Evolutionary conservation across 768 basidiomycete genomes (phyloP), one percentile per base, ranked within the genome.

Genomic region (Phylloporus arenicola): DNA sequence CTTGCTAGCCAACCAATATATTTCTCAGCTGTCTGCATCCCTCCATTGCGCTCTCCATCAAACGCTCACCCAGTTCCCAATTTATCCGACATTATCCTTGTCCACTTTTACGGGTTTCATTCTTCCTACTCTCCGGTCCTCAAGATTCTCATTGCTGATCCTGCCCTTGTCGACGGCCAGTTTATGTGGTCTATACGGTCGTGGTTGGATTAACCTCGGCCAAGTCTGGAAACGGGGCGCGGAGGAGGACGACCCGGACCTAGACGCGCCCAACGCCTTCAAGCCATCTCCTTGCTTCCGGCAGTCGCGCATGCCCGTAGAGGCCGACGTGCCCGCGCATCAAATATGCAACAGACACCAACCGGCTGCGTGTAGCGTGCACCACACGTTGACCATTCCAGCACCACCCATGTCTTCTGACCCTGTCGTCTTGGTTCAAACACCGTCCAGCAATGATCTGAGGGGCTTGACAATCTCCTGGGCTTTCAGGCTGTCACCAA

Each of bases 21-120:
- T 88, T 52, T 64, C 73, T 43, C 82, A 76, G 52, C 71, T 97
- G 24, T 82, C 79, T 3, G 71, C 76, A 25, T 89, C 91, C 0
- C 74, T 99, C 27, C 27, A 81, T 98, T 56, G 84, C 86, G 2
- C 69, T 92, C 41, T 90, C 91, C 4, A 68, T 92, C 57, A 85
- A 84, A 61, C 83, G 83, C 9, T 80, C 80, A 1, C 67, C 70
- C 6, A 77, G 72, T 40, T 77, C 81, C 16, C 79, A 78, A 57
- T 85, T 76, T 61, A 74, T 90, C 51, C 86, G 89, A 13, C 20
- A 77, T 96, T 35, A 64, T 91, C 42, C 75, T 94, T 45, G 89
- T 93, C 55, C 86, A 88, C 62, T 96, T 98, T 69, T 98, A 98
- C 68, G 94, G 96, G 9, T 98, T 93, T 65, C 87, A 92, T 64